phyloP scores from a whole-genome alignment of 441 rosid genomes.

The Brassica hybrid region DNA sequence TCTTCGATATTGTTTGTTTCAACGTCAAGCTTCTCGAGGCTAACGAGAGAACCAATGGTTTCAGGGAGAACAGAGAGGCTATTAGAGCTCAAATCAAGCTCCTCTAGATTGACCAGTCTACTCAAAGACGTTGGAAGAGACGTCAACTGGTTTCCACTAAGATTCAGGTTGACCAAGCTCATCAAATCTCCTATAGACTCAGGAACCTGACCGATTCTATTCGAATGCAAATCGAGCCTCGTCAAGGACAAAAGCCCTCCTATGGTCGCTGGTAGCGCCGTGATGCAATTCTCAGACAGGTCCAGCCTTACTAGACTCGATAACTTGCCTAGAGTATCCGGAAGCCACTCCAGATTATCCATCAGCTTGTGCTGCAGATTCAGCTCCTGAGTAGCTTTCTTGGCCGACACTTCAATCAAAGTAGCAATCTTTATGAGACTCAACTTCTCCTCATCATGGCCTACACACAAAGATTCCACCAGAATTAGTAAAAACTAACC shows the following conservation, averaged over 20 bases:
- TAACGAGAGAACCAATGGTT: slow-evolving; percentile 69
- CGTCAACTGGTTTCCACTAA: slow-evolving; percentile 79
- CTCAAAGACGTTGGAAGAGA: slow-evolving; percentile 67
- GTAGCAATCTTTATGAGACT: slow-evolving; percentile 93
- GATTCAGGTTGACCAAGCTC: slow-evolving; percentile 64
- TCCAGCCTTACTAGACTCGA: slow-evolving; percentile 69
- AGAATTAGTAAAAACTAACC: background rate
- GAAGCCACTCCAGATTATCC: slow-evolving; percentile 94
- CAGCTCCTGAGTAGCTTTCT: slow-evolving; percentile 83
- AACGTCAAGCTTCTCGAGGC: slow-evolving; percentile 64
- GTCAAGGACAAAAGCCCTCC: slow-evolving; percentile 85
- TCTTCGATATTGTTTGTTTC: slow-evolving; percentile 93
- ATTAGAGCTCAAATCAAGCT: slow-evolving; percentile 88
- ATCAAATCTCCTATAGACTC: slow-evolving; percentile 81
- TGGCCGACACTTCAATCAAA: slow-evolving; percentile 83
- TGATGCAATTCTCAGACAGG: slow-evolving; percentile 84
- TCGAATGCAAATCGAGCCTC: slow-evolving; percentile 80
- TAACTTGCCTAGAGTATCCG: slow-evolving; percentile 87
- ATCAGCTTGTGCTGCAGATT: slow-evolving; percentile 80
- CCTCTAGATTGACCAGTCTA: slow-evolving; percentile 75
- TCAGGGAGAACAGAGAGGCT: slow-evolving; percentile 64
- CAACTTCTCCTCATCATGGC: slow-evolving; percentile 72
- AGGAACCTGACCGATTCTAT: slow-evolving; percentile 75
- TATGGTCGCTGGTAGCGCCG: slow-evolving; percentile 64
- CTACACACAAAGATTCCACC: slow-evolving; percentile 44